Percentiles rank a stretch among this genome's conserved stretches.
Evolutionary conservation across 2,329 filamentous ascomycete species (phyloP).

Genomic region (Colletotrichum trifolii): DNA sequence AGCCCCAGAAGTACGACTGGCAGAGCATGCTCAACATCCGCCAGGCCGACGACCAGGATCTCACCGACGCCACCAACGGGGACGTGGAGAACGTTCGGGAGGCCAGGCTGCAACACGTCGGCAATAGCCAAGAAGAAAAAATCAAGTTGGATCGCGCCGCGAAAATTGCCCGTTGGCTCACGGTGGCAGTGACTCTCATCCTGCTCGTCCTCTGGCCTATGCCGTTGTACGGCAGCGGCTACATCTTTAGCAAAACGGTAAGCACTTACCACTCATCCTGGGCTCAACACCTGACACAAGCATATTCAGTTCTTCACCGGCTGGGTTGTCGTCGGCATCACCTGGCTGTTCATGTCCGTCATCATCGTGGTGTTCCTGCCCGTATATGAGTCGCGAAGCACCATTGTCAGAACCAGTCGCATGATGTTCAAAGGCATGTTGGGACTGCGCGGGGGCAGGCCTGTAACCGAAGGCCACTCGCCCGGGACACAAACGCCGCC

Average conservation of each 20-base stretch:
- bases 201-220: slow-evolving; percentile 45
- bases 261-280: neutral
- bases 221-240: slow-evolving; percentile 44
- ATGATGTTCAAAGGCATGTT: slow-evolving; percentile 35
- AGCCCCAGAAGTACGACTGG: slow-evolving; percentile 79
- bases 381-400: slow-evolving; percentile 34
- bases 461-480: slow-evolving; percentile 15
- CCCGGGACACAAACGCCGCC: slow-evolving; percentile 24
- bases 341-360: slow-evolving; percentile 70
- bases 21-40: slow-evolving; percentile 79
- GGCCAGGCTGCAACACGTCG: slow-evolving; percentile 43
- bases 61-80: slow-evolving; percentile 69
- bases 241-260: slow-evolving; percentile 42
- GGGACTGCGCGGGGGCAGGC: slow-evolving; percentile 5
- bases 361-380: slow-evolving; percentile 36
- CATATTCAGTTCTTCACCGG: slow-evolving; percentile 73
- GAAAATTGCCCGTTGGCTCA: slow-evolving; percentile 57
- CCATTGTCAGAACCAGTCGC: slow-evolving; percentile 25
- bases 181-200: slow-evolving; percentile 70
- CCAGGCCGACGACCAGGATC: slow-evolving; percentile 77
- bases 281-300: neutral
- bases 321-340: slow-evolving; percentile 76
- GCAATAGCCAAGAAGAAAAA: slow-evolving; percentile 47
- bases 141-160: slow-evolving; percentile 59
- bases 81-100: slow-evolving; percentile 74